Percentiles rank a stretch among this genome's conserved stretches.
These are phyloP conservation scores for Colletotrichum tropicicola DNA, from an alignment of 2,329 filamentous ascomycete species.

Conservation along the genomic window DNA sequence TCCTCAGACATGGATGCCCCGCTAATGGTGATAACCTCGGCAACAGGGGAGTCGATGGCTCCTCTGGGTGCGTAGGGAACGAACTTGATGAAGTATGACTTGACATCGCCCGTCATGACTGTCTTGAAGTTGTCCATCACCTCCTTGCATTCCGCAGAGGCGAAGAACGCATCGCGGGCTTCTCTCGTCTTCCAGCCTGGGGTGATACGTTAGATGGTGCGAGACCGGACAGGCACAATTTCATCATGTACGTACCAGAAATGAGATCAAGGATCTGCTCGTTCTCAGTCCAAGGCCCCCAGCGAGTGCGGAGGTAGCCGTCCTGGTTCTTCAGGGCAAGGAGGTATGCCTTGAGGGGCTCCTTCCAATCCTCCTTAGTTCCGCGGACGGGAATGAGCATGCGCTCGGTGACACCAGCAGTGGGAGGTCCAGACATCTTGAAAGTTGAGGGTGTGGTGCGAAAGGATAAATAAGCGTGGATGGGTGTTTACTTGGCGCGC, in stretches of 20 bases:
- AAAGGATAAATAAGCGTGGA: background rate
- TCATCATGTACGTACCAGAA: slow-evolving; percentile 14
- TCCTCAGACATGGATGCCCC: slow-evolving; percentile 3
- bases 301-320: slow-evolving; percentile 23
- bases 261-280: slow-evolving; percentile 19
- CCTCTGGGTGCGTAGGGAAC: slow-evolving; percentile 19
- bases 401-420: slow-evolving; percentile 11
- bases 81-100: slow-evolving; percentile 25
- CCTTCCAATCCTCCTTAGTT: slow-evolving; percentile 22
- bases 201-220: too few relatives aligned
- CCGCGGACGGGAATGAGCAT: slow-evolving; percentile 23
- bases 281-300: slow-evolving; percentile 25
- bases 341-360: slow-evolving; percentile 22
- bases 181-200: slow-evolving; percentile 24
- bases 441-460: background rate
- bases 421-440: slow-evolving; percentile 12
- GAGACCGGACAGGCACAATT: too few relatives aligned
- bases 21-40: slow-evolving; percentile 19
- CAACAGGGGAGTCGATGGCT: slow-evolving; percentile 23
- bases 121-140: slow-evolving; percentile 11
- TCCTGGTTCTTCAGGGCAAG: slow-evolving; percentile 17
- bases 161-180: slow-evolving; percentile 15
- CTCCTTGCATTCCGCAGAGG: background rate
- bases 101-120: slow-evolving; percentile 2
- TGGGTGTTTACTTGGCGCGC: background rate